Base-by-base conservation (phyloP, 2,329 filamentous ascomycete species). In the Ophiostoma sp. region DNA sequence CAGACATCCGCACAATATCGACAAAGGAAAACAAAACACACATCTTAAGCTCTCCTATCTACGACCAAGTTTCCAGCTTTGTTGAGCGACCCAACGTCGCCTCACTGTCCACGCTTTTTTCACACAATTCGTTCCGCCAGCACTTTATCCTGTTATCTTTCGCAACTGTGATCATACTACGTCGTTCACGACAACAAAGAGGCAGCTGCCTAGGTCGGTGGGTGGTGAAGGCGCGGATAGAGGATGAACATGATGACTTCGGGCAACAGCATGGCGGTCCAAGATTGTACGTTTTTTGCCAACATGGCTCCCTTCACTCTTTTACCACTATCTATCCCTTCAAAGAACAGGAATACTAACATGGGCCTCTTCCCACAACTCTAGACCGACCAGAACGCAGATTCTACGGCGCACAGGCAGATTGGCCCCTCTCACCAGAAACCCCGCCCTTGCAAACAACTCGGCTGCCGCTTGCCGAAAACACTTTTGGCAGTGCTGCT, bases 381-480 rank as follows among this genome's bases (percentile, higher is more conserved):
- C n/a, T 42, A 64, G 59, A 64, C 59, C 33, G n/a, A 6, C 59
- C 59, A 36, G 8, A 61, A 39, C 69, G 39, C 50, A 36, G 39
- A 5, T 68, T 31, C 33, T 59, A 70, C n/a, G 70, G 66, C 15
- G 7, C 59, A 7, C 45, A 45, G 9, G 33, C 68, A 25, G 63
- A 33, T 19, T 75, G 73, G 73, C 50, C 68, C 6, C 61, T 55
- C 3, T 70, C 64, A 12, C 61, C 72, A 31, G 70, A 69, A 28
- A 75, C 72, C 4, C 74, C 74, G 3, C 70, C 64, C 7, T 64
- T 48, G 25, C 75, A 77, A 28, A 74, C 76, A 68, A 75, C 70
- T 15, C 71, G 75, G 3, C 75, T 74, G 17, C 74, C 74, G 61
- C 68, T 73, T 28, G 71, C 76, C 69, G 75, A 76, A 50, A 74